Conservation (phyloP, 495 filamentous ascomycete genomes). For the Neurospora tetraspora region DNA sequence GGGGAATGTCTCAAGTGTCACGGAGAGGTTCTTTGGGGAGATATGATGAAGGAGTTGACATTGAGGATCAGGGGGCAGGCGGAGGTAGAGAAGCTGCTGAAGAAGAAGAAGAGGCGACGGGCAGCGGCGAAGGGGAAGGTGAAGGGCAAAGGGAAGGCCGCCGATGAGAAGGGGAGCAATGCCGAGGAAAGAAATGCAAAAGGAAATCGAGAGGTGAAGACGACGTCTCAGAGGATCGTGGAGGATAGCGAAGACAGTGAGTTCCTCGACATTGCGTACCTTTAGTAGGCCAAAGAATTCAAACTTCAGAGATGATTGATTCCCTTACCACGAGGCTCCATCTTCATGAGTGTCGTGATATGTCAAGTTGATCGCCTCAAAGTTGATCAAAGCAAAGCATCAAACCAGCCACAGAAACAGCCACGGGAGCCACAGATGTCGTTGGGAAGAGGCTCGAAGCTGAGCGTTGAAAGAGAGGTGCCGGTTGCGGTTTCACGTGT, state of each 20-base stretch:
- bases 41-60: constrained; percentile 73
- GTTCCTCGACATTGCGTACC: not conserved
- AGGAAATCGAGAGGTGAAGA: not conserved
- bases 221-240: not conserved
- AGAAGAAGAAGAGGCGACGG: constrained; percentile 37
- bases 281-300: not conserved
- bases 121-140: constrained; percentile 11
- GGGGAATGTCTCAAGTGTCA: constrained; percentile 69
- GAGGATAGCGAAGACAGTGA: not conserved
- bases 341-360: not conserved
- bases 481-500: constrained; percentile 6
- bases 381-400: not conserved
- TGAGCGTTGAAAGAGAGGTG: not conserved
- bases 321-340: not conserved
- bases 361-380: not conserved
- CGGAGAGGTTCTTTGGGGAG: constrained; percentile 53
- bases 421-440: constrained; percentile 11
- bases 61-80: constrained; percentile 57
- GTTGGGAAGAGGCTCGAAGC: not conserved
- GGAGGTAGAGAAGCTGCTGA: constrained; percentile 54
- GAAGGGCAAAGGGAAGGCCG: not conserved
- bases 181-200: not conserved
- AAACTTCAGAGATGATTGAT: not conserved
- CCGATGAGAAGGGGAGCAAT: not conserved
- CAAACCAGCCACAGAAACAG: not conserved